Percentiles rank a stretch among this genome's conserved stretches.
Evolutionary conservation across 2,329 filamentous ascomycete species (phyloP).

Genomic region (Helminthosporium solani): DNA sequence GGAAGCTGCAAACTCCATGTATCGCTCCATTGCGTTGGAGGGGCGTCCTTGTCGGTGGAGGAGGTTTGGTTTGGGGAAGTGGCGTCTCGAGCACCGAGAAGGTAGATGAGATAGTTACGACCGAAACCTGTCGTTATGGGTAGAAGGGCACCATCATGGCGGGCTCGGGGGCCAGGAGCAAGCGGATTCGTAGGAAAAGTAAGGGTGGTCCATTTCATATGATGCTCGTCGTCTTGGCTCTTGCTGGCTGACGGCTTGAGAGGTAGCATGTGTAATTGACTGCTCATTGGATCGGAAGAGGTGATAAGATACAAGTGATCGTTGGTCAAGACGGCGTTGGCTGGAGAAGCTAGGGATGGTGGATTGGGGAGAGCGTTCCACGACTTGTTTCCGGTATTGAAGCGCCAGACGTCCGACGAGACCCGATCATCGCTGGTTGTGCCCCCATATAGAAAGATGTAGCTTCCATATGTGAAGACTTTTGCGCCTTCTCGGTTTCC

Average conservation of each 20-base stretch:
- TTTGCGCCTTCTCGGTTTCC: slow-evolving; percentile 22
- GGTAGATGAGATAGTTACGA: slow-evolving; percentile 47
- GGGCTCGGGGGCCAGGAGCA: slow-evolving; percentile 44
- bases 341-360: slow-evolving; percentile 25
- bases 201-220: slow-evolving; percentile 40
- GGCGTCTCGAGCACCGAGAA: slow-evolving; percentile 38
- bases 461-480: slow-evolving; percentile 22
- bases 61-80: slow-evolving; percentile 2
- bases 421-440: slow-evolving; percentile 19
- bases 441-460: slow-evolving; percentile 31
- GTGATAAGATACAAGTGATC: slow-evolving; percentile 45
- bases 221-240: neutral
- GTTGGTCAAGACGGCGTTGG: slow-evolving; percentile 39
- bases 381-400: slow-evolving; percentile 19
- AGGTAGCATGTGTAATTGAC: slow-evolving; percentile 30
- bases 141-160: slow-evolving; percentile 42
- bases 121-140: slow-evolving; percentile 48
- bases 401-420: slow-evolving; percentile 31
- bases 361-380: slow-evolving; percentile 30
- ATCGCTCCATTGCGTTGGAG: slow-evolving; percentile 40
- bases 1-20: slow-evolving; percentile 50
- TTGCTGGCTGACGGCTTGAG: neutral
- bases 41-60: slow-evolving; percentile 5
- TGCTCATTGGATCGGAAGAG: slow-evolving; percentile 33
- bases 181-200: slow-evolving; percentile 47